Base-by-base conservation (phyloP, 768 basidiomycete genomes). In the Termitomyces sp. region DNA sequence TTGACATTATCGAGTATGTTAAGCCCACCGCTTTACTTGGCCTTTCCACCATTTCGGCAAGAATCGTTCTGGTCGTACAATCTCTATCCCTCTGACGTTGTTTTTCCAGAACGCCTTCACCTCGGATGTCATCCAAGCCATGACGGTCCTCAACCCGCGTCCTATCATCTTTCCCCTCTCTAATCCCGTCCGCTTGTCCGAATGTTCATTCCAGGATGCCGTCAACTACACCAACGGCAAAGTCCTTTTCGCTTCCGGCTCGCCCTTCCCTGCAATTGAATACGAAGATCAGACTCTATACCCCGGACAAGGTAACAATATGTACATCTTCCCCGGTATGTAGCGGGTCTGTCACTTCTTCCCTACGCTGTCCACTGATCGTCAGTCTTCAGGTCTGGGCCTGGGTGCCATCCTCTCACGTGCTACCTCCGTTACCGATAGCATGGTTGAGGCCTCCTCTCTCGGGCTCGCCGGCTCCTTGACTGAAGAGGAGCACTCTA, bases 91-190 rank as follows among this genome's bases (percentile, higher is more conserved):
- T 54, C 39, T 49, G 35, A 46, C 11, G 38, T 24, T 53, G 50
- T 45, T 44, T 33, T n/a, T 13, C 8, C 49, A 85, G 84, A 88
- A 87, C 36, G 90, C 93, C 1, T 97, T 96, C 77, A 83, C 78
- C 53, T 77, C 86, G 45, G 79, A 82, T 16, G 88, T 92, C 55
- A 84, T 96, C 53, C 77, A 84, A 64, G 76, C 82, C 0, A 94
- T 97, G 94, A 84, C 88, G 18, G 80, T 82, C 33, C 80, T 90
- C 68, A 96, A 95, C 73, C 78, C 84, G 4, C 84, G 86, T 18
- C 95, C 95, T 24, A 94, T 96, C 77, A 84, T 96, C 71, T 96
- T 96, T 82, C 92, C 95, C 36, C 84, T 96, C 11, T 93, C 91
- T 24, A 97, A 96, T 78, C 95, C 95, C 48, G 84, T 90, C 59